Conservation (phyloP, 2,329 filamentous ascomycete species). For the Beauveria medogensis region DNA sequence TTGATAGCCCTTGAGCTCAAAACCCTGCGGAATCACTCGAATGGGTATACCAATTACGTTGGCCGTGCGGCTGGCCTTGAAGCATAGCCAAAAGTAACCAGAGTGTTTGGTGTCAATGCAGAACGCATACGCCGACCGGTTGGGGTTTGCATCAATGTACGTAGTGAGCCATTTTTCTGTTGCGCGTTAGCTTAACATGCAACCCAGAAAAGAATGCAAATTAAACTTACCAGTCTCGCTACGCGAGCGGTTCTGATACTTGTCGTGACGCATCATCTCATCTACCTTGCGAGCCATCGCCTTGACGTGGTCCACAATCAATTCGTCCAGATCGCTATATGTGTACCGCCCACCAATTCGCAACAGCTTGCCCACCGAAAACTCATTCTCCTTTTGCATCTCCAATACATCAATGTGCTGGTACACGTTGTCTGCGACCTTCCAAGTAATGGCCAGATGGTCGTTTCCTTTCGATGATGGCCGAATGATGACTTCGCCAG, state of each 20-base stretch:
- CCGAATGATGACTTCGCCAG: slow-evolving; percentile 88
- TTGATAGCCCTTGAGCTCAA: slow-evolving; percentile 77
- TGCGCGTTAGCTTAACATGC: background rate
- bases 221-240: slow-evolving; percentile 69
- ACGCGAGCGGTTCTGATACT: slow-evolving; percentile 77
- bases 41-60: slow-evolving; percentile 73
- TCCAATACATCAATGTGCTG: slow-evolving; percentile 97
- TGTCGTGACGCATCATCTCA: slow-evolving; percentile 90
- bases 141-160: slow-evolving; percentile 93
- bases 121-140: slow-evolving; percentile 88
- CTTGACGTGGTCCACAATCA: slow-evolving; percentile 96
- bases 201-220: background rate
- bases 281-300: slow-evolving; percentile 97
- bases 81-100: slow-evolving; percentile 92
- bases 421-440: slow-evolving; percentile 91
- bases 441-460: slow-evolving; percentile 95
- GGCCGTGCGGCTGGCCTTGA: slow-evolving; percentile 78
- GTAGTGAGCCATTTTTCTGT: slow-evolving; percentile 91
- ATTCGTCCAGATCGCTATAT: slow-evolving; percentile 91
- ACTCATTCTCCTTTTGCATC: slow-evolving; percentile 94
- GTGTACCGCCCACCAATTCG: slow-evolving; percentile 82
- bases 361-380: slow-evolving; percentile 79
- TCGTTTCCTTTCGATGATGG: slow-evolving; percentile 93
- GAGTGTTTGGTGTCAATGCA: slow-evolving; percentile 88
- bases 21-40: slow-evolving; percentile 86